Base-by-base conservation (phyloP, 139 green algal genomes). In the Picochlorum sp. region DNA sequence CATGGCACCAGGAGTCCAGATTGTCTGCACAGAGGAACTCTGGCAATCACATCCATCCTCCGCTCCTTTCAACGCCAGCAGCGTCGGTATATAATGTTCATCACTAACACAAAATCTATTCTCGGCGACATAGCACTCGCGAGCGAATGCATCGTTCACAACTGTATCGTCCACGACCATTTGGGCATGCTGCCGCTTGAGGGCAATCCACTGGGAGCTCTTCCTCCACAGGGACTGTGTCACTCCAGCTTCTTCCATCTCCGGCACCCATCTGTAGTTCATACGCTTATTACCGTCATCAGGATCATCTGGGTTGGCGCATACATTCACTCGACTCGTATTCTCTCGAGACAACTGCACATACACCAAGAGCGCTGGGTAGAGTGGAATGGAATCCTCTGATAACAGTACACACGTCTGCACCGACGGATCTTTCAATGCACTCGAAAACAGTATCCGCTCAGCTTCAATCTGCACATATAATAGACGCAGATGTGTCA, bases 81-180 rank as follows among this genome's bases (percentile, higher is more conserved):
- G 60, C 26, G 62, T 76, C 9, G 75, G 69, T 7, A 78, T 66
- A 56, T 78, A 78, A 66, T 81, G 75, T 49, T 78, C 66, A 69
- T 63, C 63, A 20, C 47, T 60, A 2, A 65, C 61, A 20, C 68
- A 75, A 21, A 74, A 74, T 23, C 67, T 37, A 49, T 38, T 21
- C 3, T 45, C 14, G 2, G 52, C 34, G 2, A 49, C 21, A 62
- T 31, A 71, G 30, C 72, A 79, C n/a, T 68, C 8, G 3, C 58
- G 3, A 7, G 52, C 20, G 49, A 82, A 77, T 34, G 54, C 54
- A 7, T 45, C 14, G 18, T 67, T 14, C 11, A 78, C 44, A 5
- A 58, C 47, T 14, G 31, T 64, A 34, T 82, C 72, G 1, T 47
- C 16, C 21, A 44, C 26, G 4, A 71, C 47, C 16, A 67, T n/a